phyloP scores from a whole-genome alignment of 257 asterid species.

The Fraxinus pennsylvanica region DNA sequence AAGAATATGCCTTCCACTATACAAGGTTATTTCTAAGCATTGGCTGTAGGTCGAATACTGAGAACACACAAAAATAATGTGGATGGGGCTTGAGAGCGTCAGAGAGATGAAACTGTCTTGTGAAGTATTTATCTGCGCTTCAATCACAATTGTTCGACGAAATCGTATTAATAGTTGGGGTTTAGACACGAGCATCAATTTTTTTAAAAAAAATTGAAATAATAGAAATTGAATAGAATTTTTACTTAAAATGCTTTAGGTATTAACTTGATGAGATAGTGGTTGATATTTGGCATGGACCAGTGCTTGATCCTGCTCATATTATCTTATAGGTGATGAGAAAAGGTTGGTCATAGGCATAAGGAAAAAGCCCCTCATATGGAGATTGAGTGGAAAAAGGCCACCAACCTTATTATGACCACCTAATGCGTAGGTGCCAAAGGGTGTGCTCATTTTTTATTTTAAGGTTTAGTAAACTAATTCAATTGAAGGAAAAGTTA shows the following conservation, averaged over 20 bases:
- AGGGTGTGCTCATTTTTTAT: too few relatives aligned
- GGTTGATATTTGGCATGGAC: constrained; percentile 5
- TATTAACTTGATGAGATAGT: neutral
- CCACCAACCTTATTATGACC: too few relatives aligned
- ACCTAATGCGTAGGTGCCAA: too few relatives aligned
- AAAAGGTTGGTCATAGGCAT: too few relatives aligned
- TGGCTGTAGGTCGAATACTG: neutral
- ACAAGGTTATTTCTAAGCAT: neutral
- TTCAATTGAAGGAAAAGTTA: too few relatives aligned
- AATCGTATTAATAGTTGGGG: neutral
- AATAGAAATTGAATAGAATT: neutral
- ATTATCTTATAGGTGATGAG: constrained; percentile 36
- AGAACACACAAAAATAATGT: neutral
- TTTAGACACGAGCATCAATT: neutral
- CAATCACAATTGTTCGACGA: neutral
- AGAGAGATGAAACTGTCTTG: neutral
- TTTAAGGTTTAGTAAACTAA: too few relatives aligned
- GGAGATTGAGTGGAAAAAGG: too few relatives aligned
- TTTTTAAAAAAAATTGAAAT: neutral
- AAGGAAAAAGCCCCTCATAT: too few relatives aligned
- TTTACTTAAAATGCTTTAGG: neutral
- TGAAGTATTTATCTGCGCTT: neutral
- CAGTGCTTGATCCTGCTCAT: constrained; percentile 25
- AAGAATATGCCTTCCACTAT: neutral
- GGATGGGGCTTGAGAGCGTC: neutral